Percentiles rank a stretch among this genome's conserved stretches.
Conservation (phyloP, 129 eudicot species). For the Lonicera japonica region DNA sequence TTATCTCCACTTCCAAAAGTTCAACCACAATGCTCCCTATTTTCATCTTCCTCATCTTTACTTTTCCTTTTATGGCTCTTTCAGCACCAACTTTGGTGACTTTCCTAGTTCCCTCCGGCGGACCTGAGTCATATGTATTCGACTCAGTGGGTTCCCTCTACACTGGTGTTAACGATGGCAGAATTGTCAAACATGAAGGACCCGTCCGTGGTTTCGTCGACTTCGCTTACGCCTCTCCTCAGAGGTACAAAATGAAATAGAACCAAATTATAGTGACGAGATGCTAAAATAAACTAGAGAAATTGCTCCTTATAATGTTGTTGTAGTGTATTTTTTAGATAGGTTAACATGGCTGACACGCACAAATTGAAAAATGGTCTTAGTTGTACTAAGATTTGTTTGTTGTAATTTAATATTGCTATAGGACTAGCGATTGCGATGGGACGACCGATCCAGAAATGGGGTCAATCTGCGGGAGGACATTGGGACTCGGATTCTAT, state of each 20-base stretch:
- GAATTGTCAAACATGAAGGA: constrained; percentile 18
- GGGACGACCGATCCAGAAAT: not conserved
- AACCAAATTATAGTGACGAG: too few relatives aligned
- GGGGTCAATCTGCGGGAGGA: not conserved
- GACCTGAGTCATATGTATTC: constrained; percentile 11
- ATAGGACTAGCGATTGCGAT: not conserved
- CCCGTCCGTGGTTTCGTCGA: not conserved
- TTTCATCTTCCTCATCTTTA: not conserved
- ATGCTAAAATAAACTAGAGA: too few relatives aligned
- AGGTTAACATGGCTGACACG: too few relatives aligned
- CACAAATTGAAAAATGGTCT: too few relatives aligned
- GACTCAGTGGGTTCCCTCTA: constrained; percentile 12
- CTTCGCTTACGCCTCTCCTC: constrained; percentile 7
- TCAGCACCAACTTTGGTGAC: not conserved
- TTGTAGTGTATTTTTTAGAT: too few relatives aligned
- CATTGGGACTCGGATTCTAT: not conserved
- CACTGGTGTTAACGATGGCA: constrained; percentile 13
- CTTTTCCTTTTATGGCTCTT: not conserved
- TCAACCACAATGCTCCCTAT: not conserved
- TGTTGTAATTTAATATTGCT: not conserved
- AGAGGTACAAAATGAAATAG: not conserved
- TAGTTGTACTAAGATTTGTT: too few relatives aligned
- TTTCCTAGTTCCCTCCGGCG: not conserved
- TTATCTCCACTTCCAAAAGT: not conserved
- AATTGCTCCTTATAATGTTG: too few relatives aligned